Conservation (phyloP, 805 yeast genomes). For the Candida berthetii region DNA sequence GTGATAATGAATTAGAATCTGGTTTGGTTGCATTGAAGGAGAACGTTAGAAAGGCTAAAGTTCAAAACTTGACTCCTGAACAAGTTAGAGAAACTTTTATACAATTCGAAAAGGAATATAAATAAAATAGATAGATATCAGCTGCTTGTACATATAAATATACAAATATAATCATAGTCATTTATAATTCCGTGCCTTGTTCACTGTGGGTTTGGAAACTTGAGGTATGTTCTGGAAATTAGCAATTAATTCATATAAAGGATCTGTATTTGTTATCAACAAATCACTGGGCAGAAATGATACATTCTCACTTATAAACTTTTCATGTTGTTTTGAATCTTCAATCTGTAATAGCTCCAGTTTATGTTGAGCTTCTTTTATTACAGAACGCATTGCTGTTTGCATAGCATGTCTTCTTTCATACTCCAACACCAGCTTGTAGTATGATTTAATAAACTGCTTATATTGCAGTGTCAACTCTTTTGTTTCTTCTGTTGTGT, state of each 20-base stretch:
- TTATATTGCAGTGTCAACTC: constrained; percentile 43
- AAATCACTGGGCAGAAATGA: constrained; percentile 49
- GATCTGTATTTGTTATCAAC: constrained; percentile 33
- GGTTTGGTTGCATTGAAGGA: constrained; percentile 61
- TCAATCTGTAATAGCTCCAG: constrained; percentile 32
- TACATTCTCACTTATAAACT: constrained; percentile 42
- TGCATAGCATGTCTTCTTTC: constrained; percentile 41
- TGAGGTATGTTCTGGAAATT: constrained; percentile 8
- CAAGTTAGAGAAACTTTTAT: constrained; percentile 50
- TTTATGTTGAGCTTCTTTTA: constrained; percentile 34
- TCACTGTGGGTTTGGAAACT: constrained; percentile 10
- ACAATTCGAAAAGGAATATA: constrained; percentile 3
- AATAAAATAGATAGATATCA: too few species aligned
- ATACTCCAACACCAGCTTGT: constrained; percentile 44
- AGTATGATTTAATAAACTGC: constrained; percentile 45
- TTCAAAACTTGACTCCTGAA: constrained; percentile 36
- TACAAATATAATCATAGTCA: too few species aligned
- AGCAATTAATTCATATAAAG: constrained; percentile 20
- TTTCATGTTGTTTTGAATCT: constrained; percentile 36
- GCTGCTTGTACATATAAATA: too few species aligned
- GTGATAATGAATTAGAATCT: constrained; percentile 70
- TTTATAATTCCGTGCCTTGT: constrained; percentile 15
- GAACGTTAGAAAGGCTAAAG: constrained; percentile 37
- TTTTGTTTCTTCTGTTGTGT: constrained; percentile 13
- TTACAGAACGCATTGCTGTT: constrained; percentile 28